Conservation (phyloP, 345 rosid genomes). For the Linum trigynum region DNA sequence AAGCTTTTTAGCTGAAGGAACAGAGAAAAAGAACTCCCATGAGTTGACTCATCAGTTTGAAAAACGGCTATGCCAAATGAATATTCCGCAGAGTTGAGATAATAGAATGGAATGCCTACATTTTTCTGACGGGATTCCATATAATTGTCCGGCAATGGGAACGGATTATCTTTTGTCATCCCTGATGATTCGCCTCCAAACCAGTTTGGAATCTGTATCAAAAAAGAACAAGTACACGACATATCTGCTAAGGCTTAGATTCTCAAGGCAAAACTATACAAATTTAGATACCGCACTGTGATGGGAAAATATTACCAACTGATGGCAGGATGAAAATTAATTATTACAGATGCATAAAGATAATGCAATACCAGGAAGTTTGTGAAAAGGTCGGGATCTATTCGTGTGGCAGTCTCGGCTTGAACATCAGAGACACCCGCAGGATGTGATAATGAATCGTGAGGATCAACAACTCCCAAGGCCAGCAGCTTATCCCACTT, state of each 20-base stretch:
- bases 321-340: not conserved
- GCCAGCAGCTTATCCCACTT: slow-evolving; percentile 86
- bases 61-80: not conserved
- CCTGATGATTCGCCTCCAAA: slow-evolving; percentile 61
- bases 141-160: slow-evolving; percentile 70
- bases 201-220: slow-evolving; percentile 83
- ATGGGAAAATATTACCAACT: not conserved
- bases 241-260: not conserved
- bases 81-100: no score
- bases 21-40: not conserved
- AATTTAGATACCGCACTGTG: not conserved
- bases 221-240: slow-evolving; percentile 1
- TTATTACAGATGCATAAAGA: not conserved
- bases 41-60: not conserved
- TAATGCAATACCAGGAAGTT: slow-evolving; percentile 63
- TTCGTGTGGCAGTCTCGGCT: slow-evolving; percentile 67
- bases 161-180: slow-evolving; percentile 75
- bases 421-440: slow-evolving; percentile 94
- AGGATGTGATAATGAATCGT: slow-evolving; percentile 92
- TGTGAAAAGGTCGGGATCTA: slow-evolving; percentile 90
- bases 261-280: not conserved
- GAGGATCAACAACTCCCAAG: slow-evolving; percentile 86
- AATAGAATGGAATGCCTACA: slow-evolving; percentile 29
- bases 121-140: slow-evolving; percentile 67
- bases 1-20: slow-evolving; percentile 58